These are phyloP conservation scores for Hericium coralloides DNA, from an alignment of 768 basidiomycete species.

Conservation along the genomic window DNA sequence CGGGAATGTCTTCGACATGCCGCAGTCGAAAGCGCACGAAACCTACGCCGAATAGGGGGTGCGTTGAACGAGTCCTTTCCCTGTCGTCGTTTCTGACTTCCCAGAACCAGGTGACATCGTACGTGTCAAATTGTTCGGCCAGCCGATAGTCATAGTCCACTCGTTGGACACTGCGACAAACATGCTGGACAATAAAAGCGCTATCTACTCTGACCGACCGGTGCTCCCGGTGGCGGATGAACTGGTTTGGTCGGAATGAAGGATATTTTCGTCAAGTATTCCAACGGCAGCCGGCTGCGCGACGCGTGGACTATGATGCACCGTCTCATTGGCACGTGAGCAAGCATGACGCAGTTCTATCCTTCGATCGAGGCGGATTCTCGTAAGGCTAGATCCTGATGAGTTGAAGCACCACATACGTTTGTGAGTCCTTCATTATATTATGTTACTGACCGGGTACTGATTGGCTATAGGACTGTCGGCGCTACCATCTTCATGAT, in stretches of 20 bases:
- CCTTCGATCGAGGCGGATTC: conserved; percentile 8
- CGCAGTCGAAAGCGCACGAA: too few relatives aligned
- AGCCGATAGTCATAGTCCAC: conserved; percentile 40
- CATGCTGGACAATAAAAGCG: conserved; percentile 38
- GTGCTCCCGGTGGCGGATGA: conserved; percentile 39
- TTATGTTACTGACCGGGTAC: too few relatives aligned
- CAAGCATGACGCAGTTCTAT: not conserved
- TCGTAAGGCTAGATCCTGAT: conserved; percentile 2
- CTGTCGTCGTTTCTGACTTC: too few relatives aligned
- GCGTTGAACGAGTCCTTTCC: too few relatives aligned
- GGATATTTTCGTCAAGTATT: conserved; percentile 32
- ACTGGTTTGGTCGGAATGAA: conserved; percentile 31
- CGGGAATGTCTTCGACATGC: too few relatives aligned
- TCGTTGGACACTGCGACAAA: conserved; percentile 29
- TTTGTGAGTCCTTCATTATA: not conserved
- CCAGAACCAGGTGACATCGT: conserved; percentile 1
- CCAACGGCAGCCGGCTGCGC: conserved; percentile 35
- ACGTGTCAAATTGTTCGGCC: conserved; percentile 19
- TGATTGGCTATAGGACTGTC: conserved; percentile 12
- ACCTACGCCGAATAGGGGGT: too few relatives aligned
- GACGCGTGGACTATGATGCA: conserved; percentile 36
- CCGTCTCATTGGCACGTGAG: conserved; percentile 27
- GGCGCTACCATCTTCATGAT: conserved; percentile 21
- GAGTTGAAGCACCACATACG: conserved; percentile 1
- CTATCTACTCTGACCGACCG: conserved; percentile 41